Evolutionary conservation across 2,329 filamentous ascomycete species (phyloP), one percentile per base, ranked within the genome.

Genomic region (Fulvia fulva): DNA sequence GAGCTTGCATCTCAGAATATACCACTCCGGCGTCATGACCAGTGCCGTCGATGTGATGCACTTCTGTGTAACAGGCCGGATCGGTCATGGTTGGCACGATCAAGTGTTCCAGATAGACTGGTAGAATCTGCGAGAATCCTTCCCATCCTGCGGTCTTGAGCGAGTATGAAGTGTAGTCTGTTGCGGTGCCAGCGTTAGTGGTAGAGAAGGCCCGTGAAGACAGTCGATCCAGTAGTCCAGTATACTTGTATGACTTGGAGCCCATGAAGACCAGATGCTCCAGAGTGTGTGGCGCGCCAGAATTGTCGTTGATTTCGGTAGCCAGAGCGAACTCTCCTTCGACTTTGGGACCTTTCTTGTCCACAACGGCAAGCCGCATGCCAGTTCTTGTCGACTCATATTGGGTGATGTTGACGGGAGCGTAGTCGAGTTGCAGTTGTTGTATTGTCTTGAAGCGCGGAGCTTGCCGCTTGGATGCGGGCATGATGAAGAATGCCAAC

Each of bases 1-100:
- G 86, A 23, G 87, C 94, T 75, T 99, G 94, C 94, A 99, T 99
- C 76, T 99, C 94, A 0, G 93, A 97, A 75, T 99, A 99, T 8
- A 99, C 94, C 7, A 70, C 69, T 68, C 78, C 94, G 44, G 94
- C 94, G 81, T 99, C 94, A 63, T 97, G 89, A 57, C 94, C 94
- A 65, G 90, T 86, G 16, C 91, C 93, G 71, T 99, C 91, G 56
- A 99, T 84, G 72, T 99, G 94, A 77, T 96, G 91, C 1, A 99
- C 94, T 74, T 99, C 94, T 2, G 94, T 99, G 64, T 93, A 88
- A 72, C 95, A 97, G 11, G 86, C 91, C 56, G 92, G 89, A 73
- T 99, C 93, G 0, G 92, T 97, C 60, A 99, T 80, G 7, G 91
- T 96, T 0, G 94, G 94, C 8, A 95, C 79, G 62, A 99, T 84